phyloP scores from a whole-genome alignment of 129 eudicot genomes.

The Tagetes patula region DNA sequence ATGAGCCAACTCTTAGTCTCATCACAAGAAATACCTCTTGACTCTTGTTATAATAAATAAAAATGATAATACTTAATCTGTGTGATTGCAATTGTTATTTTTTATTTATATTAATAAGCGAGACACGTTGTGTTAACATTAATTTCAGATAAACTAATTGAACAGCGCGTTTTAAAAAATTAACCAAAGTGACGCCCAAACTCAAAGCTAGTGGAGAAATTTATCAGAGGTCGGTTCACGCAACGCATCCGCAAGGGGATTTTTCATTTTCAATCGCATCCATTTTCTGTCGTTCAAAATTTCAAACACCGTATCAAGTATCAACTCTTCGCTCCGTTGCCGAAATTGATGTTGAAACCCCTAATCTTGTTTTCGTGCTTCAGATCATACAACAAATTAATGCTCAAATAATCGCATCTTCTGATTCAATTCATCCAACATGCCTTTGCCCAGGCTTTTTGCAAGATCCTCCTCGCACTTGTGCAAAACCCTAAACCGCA shows the following conservation, averaged over 20 bases:
- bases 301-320: not conserved
- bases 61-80: too few species aligned
- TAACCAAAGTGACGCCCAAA: too few species aligned
- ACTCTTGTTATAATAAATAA: too few species aligned
- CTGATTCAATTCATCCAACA: conserved; percentile 20
- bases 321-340: not conserved
- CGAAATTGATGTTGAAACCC: not conserved
- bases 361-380: not conserved
- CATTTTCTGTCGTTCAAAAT: not conserved
- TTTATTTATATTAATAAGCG: too few species aligned
- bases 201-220: too few species aligned
- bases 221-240: not conserved
- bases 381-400: conserved; percentile 2
- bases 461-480: conserved; percentile 42
- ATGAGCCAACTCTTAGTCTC: too few species aligned
- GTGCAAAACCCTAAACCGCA: conserved; percentile 27
- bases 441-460: conserved; percentile 49
- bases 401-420: not conserved
- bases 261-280: conserved; percentile 11
- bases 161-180: too few species aligned
- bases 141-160: too few species aligned
- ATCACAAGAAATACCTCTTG: too few species aligned
- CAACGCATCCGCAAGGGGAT: conserved; percentile 15
- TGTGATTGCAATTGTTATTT: too few species aligned
- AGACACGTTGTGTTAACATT: too few species aligned